Evolutionary conservation across 75 land plant genomes (phyloP), one percentile per base, ranked within the genome.

Genomic region (Sequoiadendron giganteum): DNA sequence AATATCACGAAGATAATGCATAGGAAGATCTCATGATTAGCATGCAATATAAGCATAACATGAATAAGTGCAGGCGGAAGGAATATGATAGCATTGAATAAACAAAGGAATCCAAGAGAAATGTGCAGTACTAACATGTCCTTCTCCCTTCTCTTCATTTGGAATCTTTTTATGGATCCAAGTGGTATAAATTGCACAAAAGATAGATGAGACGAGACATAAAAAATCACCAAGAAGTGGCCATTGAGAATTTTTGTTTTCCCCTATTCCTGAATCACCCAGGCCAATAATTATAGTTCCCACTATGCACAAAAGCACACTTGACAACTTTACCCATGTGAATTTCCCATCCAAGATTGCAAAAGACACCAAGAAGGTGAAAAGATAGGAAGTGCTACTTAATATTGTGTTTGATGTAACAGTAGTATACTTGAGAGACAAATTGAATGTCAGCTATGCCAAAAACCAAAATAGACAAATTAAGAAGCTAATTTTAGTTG

Each of bases 401-500:
- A 98, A 85, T 86, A 98, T 95, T 13, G 99, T 98, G 86, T 98
- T 98, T 47, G 99, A 98, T 36, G 99, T 98, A 19, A 98, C 99
- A 19, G 96, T 94, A 14, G 99, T 98, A 88, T 97, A 98, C 89
- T 95, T 93, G 85, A 97, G 93, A 34, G 99, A 98, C 72, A 98
- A 88, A 87, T 98, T 98, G 90, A 97, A 98, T 15, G 99, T 95
- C 30, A 97, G 94, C 55, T 98, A 97, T 1, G 99, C 99, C 38
- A 97, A 73, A 87, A 98, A 98, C 99, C 99, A 98, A 88, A 98
- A 94, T 1, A 97, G 99, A 85, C 95, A 95, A 68, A 96, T 92
- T 88, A 95, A 87, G 81, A 95, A 81, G 91, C 99, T 95, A 75
- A 93, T 93, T 86, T 91, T 92, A 3, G 99, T 97, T 83, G 92